Conservation (phyloP, 1,284 basidiomycete genomes). For the Microbotryomycetes sp. region DNA sequence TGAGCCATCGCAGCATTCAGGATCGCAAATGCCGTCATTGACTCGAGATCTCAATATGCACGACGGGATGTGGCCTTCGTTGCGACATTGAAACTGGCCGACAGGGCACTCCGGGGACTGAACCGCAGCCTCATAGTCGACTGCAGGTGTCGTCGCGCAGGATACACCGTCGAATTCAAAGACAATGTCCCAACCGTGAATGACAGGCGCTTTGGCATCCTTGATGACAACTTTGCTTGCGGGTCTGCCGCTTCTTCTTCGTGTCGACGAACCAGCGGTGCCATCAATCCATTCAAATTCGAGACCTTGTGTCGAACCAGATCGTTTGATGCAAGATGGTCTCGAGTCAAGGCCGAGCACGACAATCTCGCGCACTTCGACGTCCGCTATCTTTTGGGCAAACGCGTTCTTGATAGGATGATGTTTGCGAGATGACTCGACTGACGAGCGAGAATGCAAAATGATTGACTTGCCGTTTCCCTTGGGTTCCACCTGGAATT, state of each 20-base stretch:
- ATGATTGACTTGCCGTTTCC: constrained; percentile 38
- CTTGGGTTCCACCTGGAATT: constrained; percentile 53
- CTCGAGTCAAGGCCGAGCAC: constrained; percentile 63
- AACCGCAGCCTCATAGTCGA: constrained; percentile 25
- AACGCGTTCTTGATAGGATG: constrained; percentile 53
- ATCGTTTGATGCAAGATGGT: constrained; percentile 46
- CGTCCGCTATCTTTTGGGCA: constrained; percentile 57
- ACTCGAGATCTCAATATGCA: constrained; percentile 74
- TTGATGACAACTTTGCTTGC: constrained; percentile 32
- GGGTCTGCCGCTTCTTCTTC: constrained; percentile 20
- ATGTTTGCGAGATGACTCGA: constrained; percentile 51
- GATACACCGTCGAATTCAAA: constrained; percentile 25
- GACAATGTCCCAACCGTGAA: constrained; percentile 32
- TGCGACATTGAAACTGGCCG: constrained; percentile 70
- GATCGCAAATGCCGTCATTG: constrained; percentile 91
- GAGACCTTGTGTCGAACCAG: constrained; percentile 28
- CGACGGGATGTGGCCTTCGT: constrained; percentile 78
- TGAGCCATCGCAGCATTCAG: constrained; percentile 94
- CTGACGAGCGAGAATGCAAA: constrained; percentile 46
- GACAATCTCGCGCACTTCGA: constrained; percentile 72
- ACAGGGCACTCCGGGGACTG: constrained; percentile 31
- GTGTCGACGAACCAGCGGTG: constrained; percentile 25
- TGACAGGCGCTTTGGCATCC: constrained; percentile 24
- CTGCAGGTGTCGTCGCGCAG: constrained; percentile 13
- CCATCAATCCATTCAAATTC: constrained; percentile 36